These are phyloP conservation scores for Hygrocybe coccinea DNA, from an alignment of 768 basidiomycete species.

Conservation along the genomic window DNA sequence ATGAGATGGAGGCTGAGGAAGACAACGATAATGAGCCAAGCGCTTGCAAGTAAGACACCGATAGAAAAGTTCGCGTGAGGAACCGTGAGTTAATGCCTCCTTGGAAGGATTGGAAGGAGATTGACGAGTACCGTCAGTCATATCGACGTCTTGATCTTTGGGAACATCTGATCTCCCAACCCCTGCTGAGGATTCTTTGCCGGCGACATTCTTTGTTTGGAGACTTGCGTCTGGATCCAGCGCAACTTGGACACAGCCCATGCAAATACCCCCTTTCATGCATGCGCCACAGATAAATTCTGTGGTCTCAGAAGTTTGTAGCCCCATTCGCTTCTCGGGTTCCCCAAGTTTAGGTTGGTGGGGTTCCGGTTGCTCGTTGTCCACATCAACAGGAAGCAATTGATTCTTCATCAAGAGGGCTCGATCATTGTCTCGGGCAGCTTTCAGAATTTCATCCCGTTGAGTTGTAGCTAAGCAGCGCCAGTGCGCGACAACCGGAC, in stretches of 20 bases:
- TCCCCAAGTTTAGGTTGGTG: constrained; percentile 21
- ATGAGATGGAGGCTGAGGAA: constrained; percentile 44
- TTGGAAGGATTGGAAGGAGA: not conserved
- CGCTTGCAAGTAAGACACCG: constrained; percentile 83
- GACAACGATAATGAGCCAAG: constrained; percentile 74
- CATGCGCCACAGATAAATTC: constrained; percentile 79
- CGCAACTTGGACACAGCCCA: constrained; percentile 62
- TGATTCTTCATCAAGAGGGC: constrained; percentile 31
- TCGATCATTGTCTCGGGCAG: constrained; percentile 51
- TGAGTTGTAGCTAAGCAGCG: constrained; percentile 60
- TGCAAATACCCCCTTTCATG: constrained; percentile 71
- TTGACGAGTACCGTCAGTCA: constrained; percentile 27
- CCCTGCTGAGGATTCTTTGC: constrained; percentile 5
- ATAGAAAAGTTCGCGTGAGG: constrained; percentile 57
- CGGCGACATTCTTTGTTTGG: constrained; percentile 13
- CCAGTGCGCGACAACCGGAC: constrained; percentile 76
- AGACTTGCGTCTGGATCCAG: constrained; percentile 41
- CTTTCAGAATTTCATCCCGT: constrained; percentile 68
- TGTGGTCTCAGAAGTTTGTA: constrained; percentile 56
- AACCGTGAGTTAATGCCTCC: constrained; percentile 8
- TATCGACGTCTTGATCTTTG: constrained; percentile 28
- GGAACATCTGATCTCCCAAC: constrained; percentile 4
- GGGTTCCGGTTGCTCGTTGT: too few relatives aligned
- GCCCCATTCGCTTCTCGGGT: constrained; percentile 41
- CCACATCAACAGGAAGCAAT: constrained; percentile 18